Percentiles rank a stretch among this genome's conserved stretches.
Evolutionary conservation across 2,329 filamentous ascomycete species (phyloP).

Genomic region (Diaporthe longicolla): DNA sequence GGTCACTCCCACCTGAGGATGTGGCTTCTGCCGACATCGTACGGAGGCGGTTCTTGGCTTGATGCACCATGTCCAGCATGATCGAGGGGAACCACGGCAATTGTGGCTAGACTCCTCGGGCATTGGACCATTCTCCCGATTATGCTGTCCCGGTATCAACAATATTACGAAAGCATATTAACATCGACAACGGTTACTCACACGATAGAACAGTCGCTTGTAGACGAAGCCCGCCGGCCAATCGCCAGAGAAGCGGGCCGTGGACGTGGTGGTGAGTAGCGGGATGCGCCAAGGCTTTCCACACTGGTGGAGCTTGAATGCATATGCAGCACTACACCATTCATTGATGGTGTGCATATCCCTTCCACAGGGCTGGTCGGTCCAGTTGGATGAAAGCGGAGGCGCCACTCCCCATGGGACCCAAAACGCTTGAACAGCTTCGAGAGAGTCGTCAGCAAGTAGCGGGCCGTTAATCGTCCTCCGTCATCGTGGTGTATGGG

Average conservation of each 20-base stretch:
- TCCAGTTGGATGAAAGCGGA: background rate
- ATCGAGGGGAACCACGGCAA: constrained; percentile 28
- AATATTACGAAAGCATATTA: constrained; percentile 8
- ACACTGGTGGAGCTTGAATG: constrained; percentile 3
- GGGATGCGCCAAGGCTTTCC: constrained; percentile 23
- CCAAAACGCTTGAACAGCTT: constrained; percentile 5
- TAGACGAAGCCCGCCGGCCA: background rate
- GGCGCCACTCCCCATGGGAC: background rate
- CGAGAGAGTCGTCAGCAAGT: constrained; percentile 16
- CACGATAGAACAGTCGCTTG: constrained; percentile 19
- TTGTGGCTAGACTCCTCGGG: constrained; percentile 16
- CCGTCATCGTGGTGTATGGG: background rate
- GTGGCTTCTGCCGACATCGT: constrained; percentile 29
- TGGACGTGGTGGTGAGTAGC: constrained; percentile 10
- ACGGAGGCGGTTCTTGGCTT: constrained; percentile 37
- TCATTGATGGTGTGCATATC: constrained; percentile 27
- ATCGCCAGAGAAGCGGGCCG: constrained; percentile 2
- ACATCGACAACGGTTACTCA: constrained; percentile 18
- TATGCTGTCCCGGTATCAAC: constrained; percentile 7
- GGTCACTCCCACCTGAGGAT: constrained; percentile 18
- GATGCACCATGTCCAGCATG: constrained; percentile 29
- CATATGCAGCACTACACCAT: constrained; percentile 17
- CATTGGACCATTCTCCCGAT: constrained; percentile 1
- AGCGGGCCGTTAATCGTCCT: constrained; percentile 9
- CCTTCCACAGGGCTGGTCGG: constrained; percentile 20